Evolutionary conservation across 257 asterid species (phyloP).

Genomic region (Capsicum baccatum): DNA sequence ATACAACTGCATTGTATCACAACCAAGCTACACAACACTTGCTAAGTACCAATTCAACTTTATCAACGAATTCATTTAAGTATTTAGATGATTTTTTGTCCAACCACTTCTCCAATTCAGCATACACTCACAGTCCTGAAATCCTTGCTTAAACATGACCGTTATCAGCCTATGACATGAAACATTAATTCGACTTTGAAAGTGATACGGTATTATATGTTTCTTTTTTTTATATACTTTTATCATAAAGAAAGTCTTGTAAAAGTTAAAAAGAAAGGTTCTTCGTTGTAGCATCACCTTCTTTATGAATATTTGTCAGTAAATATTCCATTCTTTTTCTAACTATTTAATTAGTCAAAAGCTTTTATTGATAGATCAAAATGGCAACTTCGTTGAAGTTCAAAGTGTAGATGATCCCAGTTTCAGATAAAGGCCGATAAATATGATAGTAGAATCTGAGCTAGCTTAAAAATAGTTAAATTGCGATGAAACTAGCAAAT

Average conservation of each 20-base stretch:
- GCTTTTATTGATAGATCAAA: not conserved
- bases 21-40: too few species aligned
- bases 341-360: too few species aligned
- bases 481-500: not conserved
- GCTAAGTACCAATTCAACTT: constrained; percentile 60
- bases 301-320: too few species aligned
- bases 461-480: not conserved
- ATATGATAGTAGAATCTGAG: not conserved
- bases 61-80: constrained; percentile 66
- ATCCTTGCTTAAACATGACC: constrained; percentile 80
- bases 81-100: constrained; percentile 60
- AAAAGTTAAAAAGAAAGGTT: not conserved
- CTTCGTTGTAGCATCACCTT: too few species aligned
- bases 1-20: too few species aligned
- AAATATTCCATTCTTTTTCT: too few species aligned
- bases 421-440: constrained; percentile 13
- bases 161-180: constrained; percentile 50
- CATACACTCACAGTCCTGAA: constrained; percentile 84
- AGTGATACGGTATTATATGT: not conserved
- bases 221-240: not conserved
- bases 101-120: constrained; percentile 79
- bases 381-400: not conserved
- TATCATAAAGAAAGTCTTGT: not conserved
- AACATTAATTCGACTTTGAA: constrained; percentile 6
- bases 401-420: constrained; percentile 1